Base-by-base conservation (phyloP, 306 rosid species). In the Quercus robur region DNA sequence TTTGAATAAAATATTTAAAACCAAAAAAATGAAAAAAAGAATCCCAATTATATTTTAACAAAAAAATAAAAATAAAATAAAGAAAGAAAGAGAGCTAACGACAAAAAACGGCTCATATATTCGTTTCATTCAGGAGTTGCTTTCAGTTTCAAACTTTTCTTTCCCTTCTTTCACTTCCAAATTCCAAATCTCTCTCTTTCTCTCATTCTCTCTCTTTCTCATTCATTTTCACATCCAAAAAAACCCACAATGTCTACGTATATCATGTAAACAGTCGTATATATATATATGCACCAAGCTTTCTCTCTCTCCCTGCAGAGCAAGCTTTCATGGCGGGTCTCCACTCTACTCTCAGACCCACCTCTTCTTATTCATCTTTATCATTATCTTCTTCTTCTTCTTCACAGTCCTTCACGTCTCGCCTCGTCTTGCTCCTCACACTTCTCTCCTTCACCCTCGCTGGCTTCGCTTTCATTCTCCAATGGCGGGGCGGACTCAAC, bases 401-500 rank as follows among this genome's bases (percentile, higher is more conserved):
- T 57, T 83, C 75, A 4, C 85, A 79, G 70, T 44, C 41, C 58
- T 81, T 84, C 77, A 75, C 86, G 25, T 88, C 97, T 0, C 93
- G 97, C 21, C 68, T 94, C 15, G 84, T 92, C 52, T 56, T 92
- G 4, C 86, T 94, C 30, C 81, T 92, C 3, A 92, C 97, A 13
- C 21, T 94, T 19, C 92, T 92, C 5, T 97, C 92, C 0, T 84
- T 92, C 44, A 82, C 92, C 64, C 92, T 94, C 18, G 98, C 98
- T 28, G 63, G 81, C 83, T 81, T 94, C 44, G 97, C 98, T 23
- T 94, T 94, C 85, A 1, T 94, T 71, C 97, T 94, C 75, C 97
- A 92, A 91, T 92, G 97, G 97, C 97, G 97, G 2, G 98, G 97
- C 9, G 97, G 97, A 4, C 81, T 92, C 84, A 87, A 87, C 81